A percentile compares a stretch with the other conserved stretches of the same genome.
Evolutionary conservation across 1,139 yeast species (phyloP).

Genomic region (Pichia sp.): DNA sequence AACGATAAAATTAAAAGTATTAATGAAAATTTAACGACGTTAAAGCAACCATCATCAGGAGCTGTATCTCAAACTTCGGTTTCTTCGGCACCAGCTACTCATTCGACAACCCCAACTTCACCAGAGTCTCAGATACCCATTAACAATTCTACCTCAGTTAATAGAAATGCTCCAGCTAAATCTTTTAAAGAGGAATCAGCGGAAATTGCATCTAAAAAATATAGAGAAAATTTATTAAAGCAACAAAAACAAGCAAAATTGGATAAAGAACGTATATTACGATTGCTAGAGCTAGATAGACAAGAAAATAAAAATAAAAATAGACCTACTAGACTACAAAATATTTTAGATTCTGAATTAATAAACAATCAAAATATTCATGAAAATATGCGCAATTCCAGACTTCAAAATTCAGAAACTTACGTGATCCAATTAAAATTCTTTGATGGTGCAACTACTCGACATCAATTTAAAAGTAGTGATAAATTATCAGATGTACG

Average conservation of each 20-base stretch:
- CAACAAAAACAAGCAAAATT: conserved; percentile 36
- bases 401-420: conserved; percentile 17
- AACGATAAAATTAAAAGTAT: conserved; percentile 25
- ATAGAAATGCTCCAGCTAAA: background rate
- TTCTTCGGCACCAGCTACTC: background rate
- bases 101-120: background rate
- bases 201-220: conserved; percentile 33
- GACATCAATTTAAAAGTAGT: conserved; percentile 19
- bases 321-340: background rate
- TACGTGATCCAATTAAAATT: conserved; percentile 28
- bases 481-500: conserved; percentile 25
- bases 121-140: background rate
- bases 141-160: background rate
- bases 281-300: conserved; percentile 44
- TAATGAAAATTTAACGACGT: conserved; percentile 5
- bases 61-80: background rate
- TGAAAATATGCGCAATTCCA: conserved; percentile 21
- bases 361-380: conserved; percentile 8
- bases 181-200: conserved; percentile 36
- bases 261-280: conserved; percentile 51
- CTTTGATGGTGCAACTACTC: conserved; percentile 27
- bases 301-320: conserved; percentile 34
- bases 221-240: conserved; percentile 37
- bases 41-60: background rate
- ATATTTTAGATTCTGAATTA: background rate